phyloP scores from a whole-genome alignment of 495 filamentous ascomycete species.

The Aspergillus kassunensis region DNA sequence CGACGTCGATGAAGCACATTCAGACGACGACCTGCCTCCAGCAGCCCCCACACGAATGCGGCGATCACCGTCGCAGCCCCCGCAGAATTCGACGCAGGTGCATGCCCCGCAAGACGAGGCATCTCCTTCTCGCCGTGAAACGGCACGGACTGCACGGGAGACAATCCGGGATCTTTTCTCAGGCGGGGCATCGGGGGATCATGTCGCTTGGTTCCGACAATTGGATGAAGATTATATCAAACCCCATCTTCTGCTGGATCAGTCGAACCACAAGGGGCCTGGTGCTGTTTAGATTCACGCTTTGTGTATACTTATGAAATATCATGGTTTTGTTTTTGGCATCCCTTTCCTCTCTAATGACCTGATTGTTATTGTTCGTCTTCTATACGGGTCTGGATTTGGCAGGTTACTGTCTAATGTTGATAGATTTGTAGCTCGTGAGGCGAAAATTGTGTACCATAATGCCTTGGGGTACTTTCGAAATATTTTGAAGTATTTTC shows the following conservation, averaged over 20 bases:
- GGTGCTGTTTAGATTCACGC: conserved; percentile 37
- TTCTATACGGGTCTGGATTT: not conserved
- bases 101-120: conserved; percentile 33
- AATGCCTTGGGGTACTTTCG: not conserved
- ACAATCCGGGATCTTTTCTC: conserved; percentile 71
- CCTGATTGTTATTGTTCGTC: no score
- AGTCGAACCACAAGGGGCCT: conserved; percentile 48
- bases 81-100: conserved; percentile 35
- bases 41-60: conserved; percentile 45
- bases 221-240: conserved; percentile 97
- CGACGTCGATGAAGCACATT: conserved; percentile 36
- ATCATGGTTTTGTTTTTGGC: conserved; percentile 4
- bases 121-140: conserved; percentile 30
- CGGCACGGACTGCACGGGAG: conserved; percentile 49
- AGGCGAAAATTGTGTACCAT: not conserved
- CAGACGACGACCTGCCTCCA: conserved; percentile 51
- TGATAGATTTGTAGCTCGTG: not conserved
- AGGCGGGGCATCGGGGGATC: conserved; percentile 73
- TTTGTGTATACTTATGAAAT: conserved; percentile 16
- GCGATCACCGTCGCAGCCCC: conserved; percentile 51
- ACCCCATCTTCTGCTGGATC: conserved; percentile 83
- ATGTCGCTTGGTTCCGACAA: conserved; percentile 86
- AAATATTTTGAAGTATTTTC: no score
- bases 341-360: not conserved
- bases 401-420: not conserved